A percentile compares a stretch with the other conserved stretches of the same genome.
Conservation (phyloP, 2,329 filamentous ascomycete species). For the Pseudocercospora cruenta region DNA sequence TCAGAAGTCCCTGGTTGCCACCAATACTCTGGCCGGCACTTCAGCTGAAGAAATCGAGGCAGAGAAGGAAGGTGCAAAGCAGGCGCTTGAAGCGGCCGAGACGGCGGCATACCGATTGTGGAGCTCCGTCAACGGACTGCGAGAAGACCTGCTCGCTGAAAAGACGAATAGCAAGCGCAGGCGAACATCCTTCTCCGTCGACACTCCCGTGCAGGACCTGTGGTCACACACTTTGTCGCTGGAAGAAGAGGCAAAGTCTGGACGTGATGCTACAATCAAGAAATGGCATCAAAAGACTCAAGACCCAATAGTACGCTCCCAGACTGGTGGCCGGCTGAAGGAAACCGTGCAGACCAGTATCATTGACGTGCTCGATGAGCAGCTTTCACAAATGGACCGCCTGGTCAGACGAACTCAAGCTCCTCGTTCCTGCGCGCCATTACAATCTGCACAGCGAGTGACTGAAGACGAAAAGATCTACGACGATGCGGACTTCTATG, state of each 20-base stretch:
- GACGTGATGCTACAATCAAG: slow-evolving; percentile 74
- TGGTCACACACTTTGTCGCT: slow-evolving; percentile 72
- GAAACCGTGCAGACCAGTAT: slow-evolving; percentile 66
- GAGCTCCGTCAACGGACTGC: slow-evolving; percentile 75
- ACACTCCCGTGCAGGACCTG: slow-evolving; percentile 66
- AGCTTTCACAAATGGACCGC: slow-evolving; percentile 67
- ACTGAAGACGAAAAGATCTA: slow-evolving; percentile 69
- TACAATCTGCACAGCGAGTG: slow-evolving; percentile 56
- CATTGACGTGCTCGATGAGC: slow-evolving; percentile 68
- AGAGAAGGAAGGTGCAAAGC: slow-evolving; percentile 39
- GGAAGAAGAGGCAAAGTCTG: slow-evolving; percentile 62
- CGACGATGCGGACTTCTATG: slow-evolving; percentile 95
- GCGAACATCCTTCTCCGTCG: slow-evolving; percentile 52
- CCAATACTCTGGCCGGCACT: slow-evolving; percentile 68
- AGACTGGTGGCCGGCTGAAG: slow-evolving; percentile 61
- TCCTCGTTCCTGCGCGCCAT: slow-evolving; percentile 75
- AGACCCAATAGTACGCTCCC: slow-evolving; percentile 59
- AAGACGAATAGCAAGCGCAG: slow-evolving; percentile 65
- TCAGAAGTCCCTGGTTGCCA: slow-evolving; percentile 84
- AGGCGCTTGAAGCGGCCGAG: slow-evolving; percentile 75
- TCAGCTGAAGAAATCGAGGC: slow-evolving; percentile 43
- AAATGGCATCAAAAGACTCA: slow-evolving; percentile 88
- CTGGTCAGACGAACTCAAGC: slow-evolving; percentile 70
- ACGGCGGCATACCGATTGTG: slow-evolving; percentile 82
- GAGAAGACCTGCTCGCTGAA: slow-evolving; percentile 60